Base-by-base conservation (phyloP, 2,329 filamentous ascomycete species). In the Nothophoma quercina region DNA sequence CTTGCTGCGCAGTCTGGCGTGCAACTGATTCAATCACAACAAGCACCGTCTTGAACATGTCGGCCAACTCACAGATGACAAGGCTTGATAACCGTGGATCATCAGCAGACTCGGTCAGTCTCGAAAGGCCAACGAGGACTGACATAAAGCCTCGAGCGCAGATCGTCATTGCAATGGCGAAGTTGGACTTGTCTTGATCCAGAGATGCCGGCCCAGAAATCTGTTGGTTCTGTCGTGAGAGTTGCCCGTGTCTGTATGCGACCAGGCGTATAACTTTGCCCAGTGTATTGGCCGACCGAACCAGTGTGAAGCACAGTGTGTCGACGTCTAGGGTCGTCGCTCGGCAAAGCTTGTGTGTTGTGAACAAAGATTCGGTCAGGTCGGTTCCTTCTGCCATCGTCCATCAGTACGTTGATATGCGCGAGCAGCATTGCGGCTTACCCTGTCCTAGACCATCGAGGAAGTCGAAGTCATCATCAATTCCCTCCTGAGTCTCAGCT, bases 21-120 rank as follows among this genome's bases (percentile, higher is more conserved):
- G 71, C 72, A 35, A 59, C 64, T 26, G 56, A 40, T 19, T 65
- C 62, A 8, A 78, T 68, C 2, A 59, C 57, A 9, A 65, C 41
- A 7, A 80, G 58, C 1, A 75, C 57, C 5, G 50, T 55, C 2
- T 68, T 69, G 63, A 76, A 79, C 68, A 75, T 75, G 3, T 69
- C 63, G 9, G 75, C 66, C 10, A 67, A 54, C 44, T 69, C 69
- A 26, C 67, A 73, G 5, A 73, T 57, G 12, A 75, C 52, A 7
- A 67, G 42, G 21, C 58, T 63, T 0, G 59, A 18, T 3, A 64
- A 55, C 12, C 62, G 57, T 1, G 42, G 46, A 8, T 63, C 59
- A 7, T 41, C n/a, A 18, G 51, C 47, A 8, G 51, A 30, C 5
- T 59, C 46, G 8, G 50, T 38, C 21, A 75, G 51, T 26, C 55